Conservation (phyloP, 176 grass and related monocot species). For the Aegilops sharonensis region DNA sequence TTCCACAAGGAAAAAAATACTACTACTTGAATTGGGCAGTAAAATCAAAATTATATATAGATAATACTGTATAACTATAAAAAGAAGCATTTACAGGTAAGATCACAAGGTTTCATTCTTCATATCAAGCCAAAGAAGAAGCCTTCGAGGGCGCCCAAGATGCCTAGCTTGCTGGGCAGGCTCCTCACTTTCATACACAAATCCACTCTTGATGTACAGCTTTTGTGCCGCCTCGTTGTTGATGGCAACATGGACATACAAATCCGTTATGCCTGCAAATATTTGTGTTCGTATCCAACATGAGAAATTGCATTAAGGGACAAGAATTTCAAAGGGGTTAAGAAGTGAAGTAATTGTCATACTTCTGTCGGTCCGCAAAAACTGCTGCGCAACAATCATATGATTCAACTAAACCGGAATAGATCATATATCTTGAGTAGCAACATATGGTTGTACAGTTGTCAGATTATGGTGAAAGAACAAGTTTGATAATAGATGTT, state of each 20-base stretch:
- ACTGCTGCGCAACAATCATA: neutral
- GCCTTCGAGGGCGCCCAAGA: constrained; percentile 72
- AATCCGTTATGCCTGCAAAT: constrained; percentile 82
- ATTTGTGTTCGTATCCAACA: neutral
- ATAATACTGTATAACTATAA: neutral
- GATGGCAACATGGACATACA: constrained; percentile 95
- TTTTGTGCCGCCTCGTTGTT: constrained; percentile 77
- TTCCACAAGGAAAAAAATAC: neutral
- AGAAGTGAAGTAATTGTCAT: neutral
- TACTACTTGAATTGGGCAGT: neutral
- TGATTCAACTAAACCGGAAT: neutral
- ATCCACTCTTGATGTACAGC: constrained; percentile 83
- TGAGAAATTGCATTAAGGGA: neutral
- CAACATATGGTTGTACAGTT: neutral
- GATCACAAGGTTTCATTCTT: constrained; percentile 39
- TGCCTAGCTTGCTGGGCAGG: constrained; percentile 81
- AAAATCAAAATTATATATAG: neutral
- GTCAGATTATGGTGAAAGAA: neutral
- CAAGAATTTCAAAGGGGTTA: neutral
- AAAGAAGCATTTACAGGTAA: constrained; percentile 32
- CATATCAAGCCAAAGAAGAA: constrained; percentile 88
- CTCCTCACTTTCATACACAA: constrained; percentile 91
- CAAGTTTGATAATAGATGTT: neutral
- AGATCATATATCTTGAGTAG: neutral
- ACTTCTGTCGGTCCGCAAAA: neutral